Percentiles rank a stretch among this genome's conserved stretches.
These are phyloP conservation scores for Thozetella sp. DNA, from an alignment of 495 filamentous ascomycete genomes.

Conservation along the genomic window DNA sequence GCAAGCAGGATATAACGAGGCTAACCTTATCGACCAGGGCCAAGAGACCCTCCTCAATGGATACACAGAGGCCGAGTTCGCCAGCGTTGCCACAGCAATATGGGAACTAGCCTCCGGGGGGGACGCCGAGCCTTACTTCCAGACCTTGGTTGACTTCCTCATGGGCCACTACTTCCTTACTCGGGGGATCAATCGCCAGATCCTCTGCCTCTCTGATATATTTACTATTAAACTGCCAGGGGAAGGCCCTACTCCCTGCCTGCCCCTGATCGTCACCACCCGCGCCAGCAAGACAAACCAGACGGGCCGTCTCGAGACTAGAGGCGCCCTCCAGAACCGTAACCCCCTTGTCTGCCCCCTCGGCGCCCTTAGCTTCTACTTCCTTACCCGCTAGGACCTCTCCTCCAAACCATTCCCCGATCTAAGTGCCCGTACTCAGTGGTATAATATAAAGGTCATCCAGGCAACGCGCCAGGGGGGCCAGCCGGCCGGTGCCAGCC, in stretches of 20 bases:
- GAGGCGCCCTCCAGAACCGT: neutral
- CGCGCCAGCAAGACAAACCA: conserved; percentile 1
- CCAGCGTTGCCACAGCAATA: neutral
- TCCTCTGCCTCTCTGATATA: conserved; percentile 1
- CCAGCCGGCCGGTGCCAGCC: too few relatives aligned
- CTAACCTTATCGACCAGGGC: conserved; percentile 1
- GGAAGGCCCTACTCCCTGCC: neutral
- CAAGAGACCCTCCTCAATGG: conserved; percentile 1
- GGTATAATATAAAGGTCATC: too few relatives aligned
- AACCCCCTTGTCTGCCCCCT: conserved; percentile 2
- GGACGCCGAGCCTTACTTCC: too few relatives aligned
- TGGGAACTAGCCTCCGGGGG: too few relatives aligned
- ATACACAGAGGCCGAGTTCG: neutral
- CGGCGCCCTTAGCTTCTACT: neutral
- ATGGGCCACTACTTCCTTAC: conserved; percentile 3
- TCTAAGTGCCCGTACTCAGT: neutral
- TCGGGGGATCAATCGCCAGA: neutral
- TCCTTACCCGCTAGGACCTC: conserved; percentile 2
- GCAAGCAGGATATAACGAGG: too few relatives aligned
- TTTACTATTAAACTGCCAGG: conserved; percentile 6
- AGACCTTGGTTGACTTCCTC: conserved; percentile 3
- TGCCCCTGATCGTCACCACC: conserved; percentile 2
- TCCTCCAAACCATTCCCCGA: neutral
- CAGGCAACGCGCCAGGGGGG: too few relatives aligned
- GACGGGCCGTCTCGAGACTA: too few relatives aligned